Conservation (phyloP, 2,329 filamentous ascomycete genomes). For the Penicillium sp. region DNA sequence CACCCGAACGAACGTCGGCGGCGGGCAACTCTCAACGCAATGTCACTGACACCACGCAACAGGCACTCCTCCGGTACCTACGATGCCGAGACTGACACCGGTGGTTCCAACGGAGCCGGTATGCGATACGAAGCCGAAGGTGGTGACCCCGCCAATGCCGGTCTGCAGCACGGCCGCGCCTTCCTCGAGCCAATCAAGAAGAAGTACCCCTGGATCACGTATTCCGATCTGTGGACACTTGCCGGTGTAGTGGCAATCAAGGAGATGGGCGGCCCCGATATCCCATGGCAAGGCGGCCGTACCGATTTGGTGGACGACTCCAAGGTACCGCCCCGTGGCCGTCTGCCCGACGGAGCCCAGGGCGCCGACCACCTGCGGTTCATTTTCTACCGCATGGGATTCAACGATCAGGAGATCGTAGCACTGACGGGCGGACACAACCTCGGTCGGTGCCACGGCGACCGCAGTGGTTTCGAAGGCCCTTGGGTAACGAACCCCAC, state of each 20-base stretch:
- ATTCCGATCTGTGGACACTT: conserved; percentile 63
- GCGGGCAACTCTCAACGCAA: not conserved
- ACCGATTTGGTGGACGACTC: conserved; percentile 61
- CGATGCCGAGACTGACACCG: conserved; percentile 56
- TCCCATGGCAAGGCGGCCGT: conserved; percentile 56
- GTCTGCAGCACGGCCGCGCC: conserved; percentile 59
- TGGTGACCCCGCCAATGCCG: conserved; percentile 62
- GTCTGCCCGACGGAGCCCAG: conserved; percentile 54
- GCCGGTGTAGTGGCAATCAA: conserved; percentile 57
- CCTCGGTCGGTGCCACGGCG: conserved; percentile 53
- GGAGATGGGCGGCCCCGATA: conserved; percentile 57
- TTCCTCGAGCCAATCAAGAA: conserved; percentile 62
- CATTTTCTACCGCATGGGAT: conserved; percentile 60
- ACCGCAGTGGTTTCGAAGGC: conserved; percentile 56
- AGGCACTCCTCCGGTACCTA: conserved; percentile 65
- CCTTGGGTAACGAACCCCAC: conserved; percentile 60
- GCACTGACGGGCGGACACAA: conserved; percentile 56
- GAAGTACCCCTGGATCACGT: conserved; percentile 61
- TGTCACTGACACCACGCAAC: conserved; percentile 1
- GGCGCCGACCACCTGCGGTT: conserved; percentile 54
- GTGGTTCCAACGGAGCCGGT: conserved; percentile 61
- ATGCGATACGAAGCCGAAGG: conserved; percentile 64
- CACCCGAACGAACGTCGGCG: not conserved
- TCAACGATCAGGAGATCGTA: conserved; percentile 59
- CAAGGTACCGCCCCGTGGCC: conserved; percentile 56